phyloP scores from a whole-genome alignment of 495 filamentous ascomycete species.

The Neurospora sublineolata region DNA sequence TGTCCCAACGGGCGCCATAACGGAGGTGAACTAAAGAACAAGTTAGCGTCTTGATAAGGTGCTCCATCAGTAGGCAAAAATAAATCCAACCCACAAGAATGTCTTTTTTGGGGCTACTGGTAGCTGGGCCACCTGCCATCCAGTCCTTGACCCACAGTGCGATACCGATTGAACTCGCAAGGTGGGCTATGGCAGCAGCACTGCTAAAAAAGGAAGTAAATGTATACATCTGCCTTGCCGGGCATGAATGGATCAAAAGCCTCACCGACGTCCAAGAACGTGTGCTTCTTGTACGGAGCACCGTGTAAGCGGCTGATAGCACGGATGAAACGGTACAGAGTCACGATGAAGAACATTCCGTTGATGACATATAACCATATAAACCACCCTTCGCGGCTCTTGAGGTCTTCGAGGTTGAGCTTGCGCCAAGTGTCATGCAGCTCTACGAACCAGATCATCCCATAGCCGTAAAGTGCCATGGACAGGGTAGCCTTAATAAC shows the following conservation, averaged over 20 bases:
- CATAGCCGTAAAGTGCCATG: background rate
- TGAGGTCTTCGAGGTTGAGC: background rate
- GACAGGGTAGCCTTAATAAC: background rate
- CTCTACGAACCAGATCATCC: background rate
- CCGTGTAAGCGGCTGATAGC: background rate
- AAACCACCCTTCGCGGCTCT: background rate
- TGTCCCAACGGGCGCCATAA: background rate
- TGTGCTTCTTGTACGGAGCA: background rate
- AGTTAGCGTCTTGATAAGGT: background rate
- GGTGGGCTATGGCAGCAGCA: background rate
- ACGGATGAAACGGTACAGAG: background rate
- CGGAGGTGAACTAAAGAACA: background rate
- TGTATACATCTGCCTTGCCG: background rate
- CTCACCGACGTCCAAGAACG: background rate
- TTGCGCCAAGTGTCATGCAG: background rate
- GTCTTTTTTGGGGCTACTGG: background rate
- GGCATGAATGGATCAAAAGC: background rate
- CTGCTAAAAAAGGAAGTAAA: background rate
- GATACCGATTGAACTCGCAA: background rate
- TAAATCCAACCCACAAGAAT: background rate
- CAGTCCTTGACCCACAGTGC: background rate
- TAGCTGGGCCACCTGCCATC: background rate
- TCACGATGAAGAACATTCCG: background rate
- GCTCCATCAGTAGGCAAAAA: background rate
- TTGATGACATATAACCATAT: background rate